Conservation (phyloP, 495 filamentous ascomycete species). For the Aspergillus carlsbadensis region DNA sequence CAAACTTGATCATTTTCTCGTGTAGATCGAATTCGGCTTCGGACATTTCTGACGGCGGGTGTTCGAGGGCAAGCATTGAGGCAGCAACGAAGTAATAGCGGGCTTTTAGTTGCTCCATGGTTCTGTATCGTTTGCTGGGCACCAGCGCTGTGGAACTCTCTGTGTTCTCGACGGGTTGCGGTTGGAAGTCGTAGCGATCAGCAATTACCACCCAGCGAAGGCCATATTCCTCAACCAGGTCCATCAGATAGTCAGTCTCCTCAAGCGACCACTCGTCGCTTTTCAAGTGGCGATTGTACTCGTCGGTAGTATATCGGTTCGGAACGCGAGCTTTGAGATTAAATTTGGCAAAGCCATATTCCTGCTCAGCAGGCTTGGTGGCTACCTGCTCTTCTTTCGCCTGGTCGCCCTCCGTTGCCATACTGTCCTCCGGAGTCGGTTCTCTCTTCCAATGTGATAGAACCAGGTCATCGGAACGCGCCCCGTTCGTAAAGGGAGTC, state of each 20-base stretch:
- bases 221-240: conserved; percentile 71
- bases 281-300: conserved; percentile 75
- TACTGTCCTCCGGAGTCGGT: conserved; percentile 40
- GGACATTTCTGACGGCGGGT: conserved; percentile 81
- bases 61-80: conserved; percentile 79
- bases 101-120: conserved; percentile 86
- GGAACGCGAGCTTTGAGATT: conserved; percentile 75
- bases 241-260: conserved; percentile 88
- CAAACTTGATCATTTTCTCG: conserved; percentile 82
- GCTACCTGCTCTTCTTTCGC: conserved; percentile 39
- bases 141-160: conserved; percentile 40
- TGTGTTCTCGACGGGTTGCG: conserved; percentile 35
- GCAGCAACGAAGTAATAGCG: conserved; percentile 86
- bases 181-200: conserved; percentile 83
- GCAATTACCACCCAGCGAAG: conserved; percentile 88
- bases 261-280: conserved; percentile 80
- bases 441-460: conserved; percentile 66
- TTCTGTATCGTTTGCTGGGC: conserved; percentile 49
- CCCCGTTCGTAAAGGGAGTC: conserved; percentile 58
- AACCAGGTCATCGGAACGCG: conserved; percentile 55
- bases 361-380: conserved; percentile 27
- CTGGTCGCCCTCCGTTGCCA: conserved; percentile 42
- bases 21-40: conserved; percentile 74
- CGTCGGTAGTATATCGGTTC: conserved; percentile 72
- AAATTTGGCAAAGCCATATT: conserved; percentile 70